These are phyloP conservation scores for Stipa capillata DNA, from an alignment of 176 grass and related monocot genomes.

Conservation along the genomic window DNA sequence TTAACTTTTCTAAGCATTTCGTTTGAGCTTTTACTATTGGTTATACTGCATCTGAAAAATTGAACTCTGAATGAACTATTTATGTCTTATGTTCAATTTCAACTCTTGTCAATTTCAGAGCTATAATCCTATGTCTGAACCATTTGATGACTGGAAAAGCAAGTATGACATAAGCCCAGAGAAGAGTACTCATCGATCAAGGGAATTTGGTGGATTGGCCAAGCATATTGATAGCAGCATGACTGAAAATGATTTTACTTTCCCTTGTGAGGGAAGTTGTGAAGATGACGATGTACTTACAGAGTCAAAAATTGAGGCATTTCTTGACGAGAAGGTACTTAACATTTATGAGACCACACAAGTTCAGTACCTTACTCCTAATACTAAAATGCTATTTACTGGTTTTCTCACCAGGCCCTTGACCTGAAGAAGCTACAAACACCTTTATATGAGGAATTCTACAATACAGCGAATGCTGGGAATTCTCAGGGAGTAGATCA, in stretches of 20 bases:
- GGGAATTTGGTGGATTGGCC: slow-evolving; percentile 38
- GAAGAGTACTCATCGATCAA: slow-evolving; percentile 32
- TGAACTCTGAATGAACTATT: background rate
- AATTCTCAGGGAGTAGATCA: slow-evolving; percentile 40
- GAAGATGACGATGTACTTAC: slow-evolving; percentile 87
- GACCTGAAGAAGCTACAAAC: slow-evolving; percentile 97
- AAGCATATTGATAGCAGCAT: slow-evolving; percentile 38
- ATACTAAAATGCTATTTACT: slow-evolving; percentile 15
- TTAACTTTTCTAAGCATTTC: slow-evolving; percentile 19
- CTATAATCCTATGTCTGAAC: slow-evolving; percentile 86
- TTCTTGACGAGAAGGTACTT: slow-evolving; percentile 92
- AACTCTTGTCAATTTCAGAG: slow-evolving; percentile 38
- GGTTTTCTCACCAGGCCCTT: slow-evolving; percentile 53
- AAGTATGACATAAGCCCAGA: slow-evolving; percentile 51
- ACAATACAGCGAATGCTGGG: slow-evolving; percentile 64
- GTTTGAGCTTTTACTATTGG: slow-evolving; percentile 5
- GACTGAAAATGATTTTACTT: slow-evolving; percentile 57
- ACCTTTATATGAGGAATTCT: slow-evolving; percentile 96
- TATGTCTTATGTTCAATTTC: slow-evolving; percentile 8
- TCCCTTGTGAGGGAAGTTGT: slow-evolving; percentile 48
- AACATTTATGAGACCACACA: slow-evolving; percentile 10
- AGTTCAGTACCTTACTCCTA: background rate
- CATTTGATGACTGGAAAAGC: slow-evolving; percentile 73
- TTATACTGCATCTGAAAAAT: slow-evolving; percentile 7
- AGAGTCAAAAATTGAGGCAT: slow-evolving; percentile 88